These are phyloP conservation scores for Tanacetum coccineum DNA, from an alignment of 129 eudicot genomes.

Conservation along the genomic window DNA sequence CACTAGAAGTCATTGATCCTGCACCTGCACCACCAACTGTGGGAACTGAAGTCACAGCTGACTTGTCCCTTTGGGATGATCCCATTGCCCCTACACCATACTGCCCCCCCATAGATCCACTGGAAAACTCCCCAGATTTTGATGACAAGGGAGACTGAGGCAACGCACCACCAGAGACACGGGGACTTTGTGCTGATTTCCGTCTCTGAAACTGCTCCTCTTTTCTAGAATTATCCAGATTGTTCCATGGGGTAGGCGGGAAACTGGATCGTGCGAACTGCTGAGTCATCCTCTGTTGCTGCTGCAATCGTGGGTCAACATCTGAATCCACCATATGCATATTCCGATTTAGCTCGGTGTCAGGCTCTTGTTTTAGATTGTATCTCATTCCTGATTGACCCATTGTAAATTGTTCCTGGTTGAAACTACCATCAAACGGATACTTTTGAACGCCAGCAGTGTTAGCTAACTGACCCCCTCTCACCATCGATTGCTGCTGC, in stretches of 20 bases:
- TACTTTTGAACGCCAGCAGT: slow-evolving; percentile 63
- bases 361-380: slow-evolving; percentile 71
- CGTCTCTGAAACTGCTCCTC: slow-evolving; percentile 74
- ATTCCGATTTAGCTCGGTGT: slow-evolving; percentile 42
- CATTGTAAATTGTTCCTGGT: slow-evolving; percentile 54
- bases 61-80: slow-evolving; percentile 70
- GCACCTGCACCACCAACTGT: slow-evolving; percentile 46
- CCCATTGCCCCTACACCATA: slow-evolving; percentile 61
- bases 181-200: slow-evolving; percentile 81
- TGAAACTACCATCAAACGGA: slow-evolving; percentile 64
- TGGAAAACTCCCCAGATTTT: slow-evolving; percentile 85
- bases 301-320: slow-evolving; percentile 44
- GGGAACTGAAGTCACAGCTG: slow-evolving; percentile 62
- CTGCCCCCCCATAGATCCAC: slow-evolving; percentile 78
- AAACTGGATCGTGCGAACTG: slow-evolving; percentile 54
- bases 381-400: slow-evolving; percentile 61
- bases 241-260: slow-evolving; percentile 72
- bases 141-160: slow-evolving; percentile 95
- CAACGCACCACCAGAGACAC: slow-evolving; percentile 77
- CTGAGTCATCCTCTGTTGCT: slow-evolving; percentile 55
- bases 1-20: slow-evolving; percentile 65
- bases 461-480: slow-evolving; percentile 51
- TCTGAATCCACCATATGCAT: slow-evolving; percentile 52
- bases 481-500: slow-evolving; percentile 59
- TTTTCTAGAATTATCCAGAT: slow-evolving; percentile 61